phyloP scores from a whole-genome alignment of 768 basidiomycete species.

The Sistotremastrum niveocremeum region DNA sequence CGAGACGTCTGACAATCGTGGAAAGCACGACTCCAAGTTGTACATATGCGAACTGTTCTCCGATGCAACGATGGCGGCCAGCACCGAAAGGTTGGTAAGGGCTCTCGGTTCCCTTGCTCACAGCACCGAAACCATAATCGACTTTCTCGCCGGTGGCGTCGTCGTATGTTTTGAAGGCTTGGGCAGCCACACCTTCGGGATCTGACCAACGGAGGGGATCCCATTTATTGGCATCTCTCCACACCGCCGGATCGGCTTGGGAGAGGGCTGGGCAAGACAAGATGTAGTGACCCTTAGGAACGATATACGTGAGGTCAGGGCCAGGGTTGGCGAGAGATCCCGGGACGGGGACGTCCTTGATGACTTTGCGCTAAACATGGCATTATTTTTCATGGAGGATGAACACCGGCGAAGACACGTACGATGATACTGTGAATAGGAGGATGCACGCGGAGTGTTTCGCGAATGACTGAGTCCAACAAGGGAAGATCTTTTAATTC shows the following conservation, averaged over 20 bases:
- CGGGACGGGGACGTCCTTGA: constrained; percentile 74
- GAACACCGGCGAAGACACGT: neutral
- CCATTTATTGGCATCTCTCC: constrained; percentile 63
- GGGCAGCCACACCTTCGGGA: constrained; percentile 64
- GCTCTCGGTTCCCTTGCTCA: constrained; percentile 92
- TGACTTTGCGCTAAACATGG: constrained; percentile 57
- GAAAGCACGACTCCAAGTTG: constrained; percentile 79
- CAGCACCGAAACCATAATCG: constrained; percentile 91
- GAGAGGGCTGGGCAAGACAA: constrained; percentile 80
- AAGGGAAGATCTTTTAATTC: constrained; percentile 72
- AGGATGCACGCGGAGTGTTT: constrained; percentile 86
- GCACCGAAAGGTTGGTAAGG: constrained; percentile 98
- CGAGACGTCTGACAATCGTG: constrained; percentile 63
- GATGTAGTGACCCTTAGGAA: constrained; percentile 84
- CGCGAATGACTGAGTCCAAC: constrained; percentile 82
- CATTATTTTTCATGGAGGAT: neutral
- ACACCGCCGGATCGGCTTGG: constrained; percentile 75
- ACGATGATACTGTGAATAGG: constrained; percentile 86
- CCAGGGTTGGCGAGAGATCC: constrained; percentile 65
- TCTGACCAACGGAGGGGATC: constrained; percentile 81
- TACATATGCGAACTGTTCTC: constrained; percentile 91
- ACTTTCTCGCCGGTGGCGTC: constrained; percentile 78
- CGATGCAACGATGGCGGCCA: constrained; percentile 89
- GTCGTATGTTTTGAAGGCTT: constrained; percentile 61
- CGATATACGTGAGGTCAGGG: constrained; percentile 52